Conservation (phyloP, 768 basidiomycete species). For the Trametes gibbosa region DNA sequence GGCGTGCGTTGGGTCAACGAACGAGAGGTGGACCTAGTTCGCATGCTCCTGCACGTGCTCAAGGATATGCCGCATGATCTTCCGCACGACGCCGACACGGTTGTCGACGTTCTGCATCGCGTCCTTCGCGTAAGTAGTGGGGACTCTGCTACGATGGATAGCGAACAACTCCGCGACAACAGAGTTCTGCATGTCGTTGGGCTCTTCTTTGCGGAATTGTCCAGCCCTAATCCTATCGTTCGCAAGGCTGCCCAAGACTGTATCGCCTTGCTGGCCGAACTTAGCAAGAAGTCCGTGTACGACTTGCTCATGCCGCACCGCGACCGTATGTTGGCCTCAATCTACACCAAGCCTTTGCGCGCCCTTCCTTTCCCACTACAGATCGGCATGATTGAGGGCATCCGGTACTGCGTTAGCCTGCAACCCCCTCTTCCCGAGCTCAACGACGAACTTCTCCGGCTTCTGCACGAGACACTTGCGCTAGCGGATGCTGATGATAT, state of each 20-base stretch:
- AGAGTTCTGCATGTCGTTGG: conserved; percentile 71
- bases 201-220: conserved; percentile 85
- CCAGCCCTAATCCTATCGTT: conserved; percentile 82
- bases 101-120: conserved; percentile 69
- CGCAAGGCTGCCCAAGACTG: conserved; percentile 81
- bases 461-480: conserved; percentile 91
- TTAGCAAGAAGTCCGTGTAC: conserved; percentile 65
- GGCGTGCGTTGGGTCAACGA: conserved; percentile 80
- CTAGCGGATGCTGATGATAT: conserved; percentile 93
- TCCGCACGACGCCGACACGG: conserved; percentile 75
- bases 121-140: conserved; percentile 62
- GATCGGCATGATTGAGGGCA: conserved; percentile 96
- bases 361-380: conserved; percentile 94
- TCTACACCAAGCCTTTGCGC: conserved; percentile 95
- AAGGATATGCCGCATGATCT: conserved; percentile 94
- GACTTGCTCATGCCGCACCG: conserved; percentile 85
- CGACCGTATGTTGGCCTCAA: conserved; percentile 82
- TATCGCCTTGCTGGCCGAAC: conserved; percentile 72
- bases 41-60: conserved; percentile 85
- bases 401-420: conserved; percentile 89
- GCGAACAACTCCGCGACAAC: conserved; percentile 29
- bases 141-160: conserved; percentile 26
- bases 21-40: conserved; percentile 85
- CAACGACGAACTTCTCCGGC: conserved; percentile 87
- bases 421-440: conserved; percentile 88